A percentile compares a stretch with the other conserved stretches of the same genome.
Conservation (phyloP, 2,329 filamentous ascomycete species). For the Stagonosporopsis tanaceti region DNA sequence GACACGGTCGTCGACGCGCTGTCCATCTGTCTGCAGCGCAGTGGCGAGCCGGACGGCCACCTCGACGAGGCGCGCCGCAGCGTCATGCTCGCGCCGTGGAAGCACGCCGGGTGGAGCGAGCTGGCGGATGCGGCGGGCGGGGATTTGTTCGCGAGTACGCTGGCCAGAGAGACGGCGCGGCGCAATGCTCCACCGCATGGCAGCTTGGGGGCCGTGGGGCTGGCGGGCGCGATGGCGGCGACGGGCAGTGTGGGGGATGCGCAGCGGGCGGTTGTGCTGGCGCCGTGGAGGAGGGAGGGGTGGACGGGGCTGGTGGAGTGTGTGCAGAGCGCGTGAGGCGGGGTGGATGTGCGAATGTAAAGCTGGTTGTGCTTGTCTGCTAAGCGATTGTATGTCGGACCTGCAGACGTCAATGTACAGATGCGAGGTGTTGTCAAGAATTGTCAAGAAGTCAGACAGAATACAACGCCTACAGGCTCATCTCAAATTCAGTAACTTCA, state of each 20-base stretch:
- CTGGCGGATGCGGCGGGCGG: constrained; percentile 66
- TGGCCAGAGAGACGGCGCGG: constrained; percentile 81
- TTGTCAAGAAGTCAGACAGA: no score
- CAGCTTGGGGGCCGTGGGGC: constrained; percentile 69
- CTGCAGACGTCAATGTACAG: no score
- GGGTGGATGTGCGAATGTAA: no score
- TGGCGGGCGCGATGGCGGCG: constrained; percentile 77
- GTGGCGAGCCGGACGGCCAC: constrained; percentile 50
- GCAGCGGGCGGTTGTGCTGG: constrained; percentile 78
- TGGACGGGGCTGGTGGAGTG: constrained; percentile 66
- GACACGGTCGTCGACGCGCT: constrained; percentile 79
- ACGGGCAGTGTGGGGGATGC: constrained; percentile 76
- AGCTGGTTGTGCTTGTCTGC: no score
- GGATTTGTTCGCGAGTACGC: constrained; percentile 67
- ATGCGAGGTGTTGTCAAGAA: no score
- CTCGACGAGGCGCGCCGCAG: constrained; percentile 74
- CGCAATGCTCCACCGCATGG: constrained; percentile 78
- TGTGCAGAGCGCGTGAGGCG: constrained; percentile 16
- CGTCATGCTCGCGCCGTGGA: constrained; percentile 80
- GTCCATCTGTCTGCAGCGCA: constrained; percentile 61
- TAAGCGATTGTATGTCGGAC: no score
- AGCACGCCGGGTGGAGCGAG: constrained; percentile 82
- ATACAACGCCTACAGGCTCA: no score
- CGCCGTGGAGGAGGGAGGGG: constrained; percentile 76
- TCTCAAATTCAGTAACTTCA: no score